Evolutionary conservation across 306 rosid genomes (phyloP).

Genomic region (Lathyrus sativus): DNA sequence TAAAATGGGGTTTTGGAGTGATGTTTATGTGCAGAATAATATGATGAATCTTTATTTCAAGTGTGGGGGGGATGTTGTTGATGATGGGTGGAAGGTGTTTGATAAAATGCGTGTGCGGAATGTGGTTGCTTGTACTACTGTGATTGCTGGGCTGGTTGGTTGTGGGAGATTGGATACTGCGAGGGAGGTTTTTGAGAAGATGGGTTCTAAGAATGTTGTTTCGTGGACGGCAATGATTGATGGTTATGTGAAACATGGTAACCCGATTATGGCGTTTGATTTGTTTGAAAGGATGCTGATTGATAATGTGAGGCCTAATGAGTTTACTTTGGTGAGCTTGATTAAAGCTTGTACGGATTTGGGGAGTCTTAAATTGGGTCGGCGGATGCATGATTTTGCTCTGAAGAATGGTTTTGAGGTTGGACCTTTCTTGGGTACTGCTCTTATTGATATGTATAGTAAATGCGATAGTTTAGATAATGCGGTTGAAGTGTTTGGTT

Average conservation of each 20-base stretch:
- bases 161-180: constrained; percentile 51
- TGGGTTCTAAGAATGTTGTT: constrained; percentile 66
- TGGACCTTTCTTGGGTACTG: constrained; percentile 58
- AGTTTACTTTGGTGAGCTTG: constrained; percentile 64
- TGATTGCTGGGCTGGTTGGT: constrained; percentile 54
- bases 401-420: constrained; percentile 51
- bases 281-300: constrained; percentile 63
- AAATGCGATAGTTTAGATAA: constrained; percentile 66
- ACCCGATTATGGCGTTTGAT: constrained; percentile 53
- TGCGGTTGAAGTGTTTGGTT: constrained; percentile 53
- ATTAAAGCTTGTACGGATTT: constrained; percentile 63
- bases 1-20: constrained; percentile 54
- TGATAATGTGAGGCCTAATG: constrained; percentile 60
- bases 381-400: constrained; percentile 59
- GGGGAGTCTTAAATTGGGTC: constrained; percentile 60
- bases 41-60: constrained; percentile 63
- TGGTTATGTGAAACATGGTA: constrained; percentile 51
- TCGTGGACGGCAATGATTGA: constrained; percentile 75
- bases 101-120: constrained; percentile 59
- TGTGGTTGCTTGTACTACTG: constrained; percentile 69
- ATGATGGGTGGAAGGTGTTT: constrained; percentile 57
- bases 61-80: constrained; percentile 37
- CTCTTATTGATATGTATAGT: constrained; percentile 75
- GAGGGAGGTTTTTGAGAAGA: constrained; percentile 50
- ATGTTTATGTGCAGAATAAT: constrained; percentile 61